Conservation (phyloP, 1,284 basidiomycete species). For the Violaceomyces palustris region DNA sequence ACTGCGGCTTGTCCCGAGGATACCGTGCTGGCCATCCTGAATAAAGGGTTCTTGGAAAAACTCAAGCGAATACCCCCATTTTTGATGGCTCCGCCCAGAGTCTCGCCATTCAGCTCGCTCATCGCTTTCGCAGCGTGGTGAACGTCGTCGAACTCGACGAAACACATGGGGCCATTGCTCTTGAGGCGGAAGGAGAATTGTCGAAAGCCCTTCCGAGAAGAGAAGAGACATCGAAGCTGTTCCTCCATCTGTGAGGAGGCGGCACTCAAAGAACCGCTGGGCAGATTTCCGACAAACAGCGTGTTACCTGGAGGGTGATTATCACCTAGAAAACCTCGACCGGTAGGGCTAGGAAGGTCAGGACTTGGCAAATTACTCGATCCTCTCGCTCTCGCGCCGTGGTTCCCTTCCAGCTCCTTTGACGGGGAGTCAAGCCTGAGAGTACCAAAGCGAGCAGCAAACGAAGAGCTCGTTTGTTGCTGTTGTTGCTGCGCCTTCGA, state of each 20-base stretch:
- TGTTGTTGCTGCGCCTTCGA: slow-evolving; percentile 1
- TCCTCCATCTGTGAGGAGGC: slow-evolving; percentile 71
- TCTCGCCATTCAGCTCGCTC: slow-evolving; percentile 84
- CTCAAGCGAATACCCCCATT: slow-evolving; percentile 83
- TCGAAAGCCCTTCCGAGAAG: slow-evolving; percentile 72
- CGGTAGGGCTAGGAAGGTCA: slow-evolving; percentile 25
- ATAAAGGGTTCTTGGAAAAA: slow-evolving; percentile 57
- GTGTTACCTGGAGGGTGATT: slow-evolving; percentile 43
- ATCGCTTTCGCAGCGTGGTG: slow-evolving; percentile 75
- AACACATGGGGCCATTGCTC: slow-evolving; percentile 94
- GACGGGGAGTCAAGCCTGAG: slow-evolving; percentile 31
- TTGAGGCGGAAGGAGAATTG: slow-evolving; percentile 92
- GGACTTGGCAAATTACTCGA: slow-evolving; percentile 11
- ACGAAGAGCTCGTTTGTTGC: slow-evolving; percentile 2
- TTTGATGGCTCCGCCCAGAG: slow-evolving; percentile 81
- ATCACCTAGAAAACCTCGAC: slow-evolving; percentile 33
- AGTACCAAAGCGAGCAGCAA: slow-evolving; percentile 26
- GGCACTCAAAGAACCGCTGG: slow-evolving; percentile 27
- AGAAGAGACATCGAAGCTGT: slow-evolving; percentile 73
- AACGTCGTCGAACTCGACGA: slow-evolving; percentile 84
- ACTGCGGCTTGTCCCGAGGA: too few species aligned
- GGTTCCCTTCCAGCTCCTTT: slow-evolving; percentile 3
- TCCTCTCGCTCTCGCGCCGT: background rate
- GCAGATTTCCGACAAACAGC: slow-evolving; percentile 43
- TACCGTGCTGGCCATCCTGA: too few species aligned